These are phyloP conservation scores for Chlorella ohadii DNA, from an alignment of 139 green algal species.

Conservation along the genomic window DNA sequence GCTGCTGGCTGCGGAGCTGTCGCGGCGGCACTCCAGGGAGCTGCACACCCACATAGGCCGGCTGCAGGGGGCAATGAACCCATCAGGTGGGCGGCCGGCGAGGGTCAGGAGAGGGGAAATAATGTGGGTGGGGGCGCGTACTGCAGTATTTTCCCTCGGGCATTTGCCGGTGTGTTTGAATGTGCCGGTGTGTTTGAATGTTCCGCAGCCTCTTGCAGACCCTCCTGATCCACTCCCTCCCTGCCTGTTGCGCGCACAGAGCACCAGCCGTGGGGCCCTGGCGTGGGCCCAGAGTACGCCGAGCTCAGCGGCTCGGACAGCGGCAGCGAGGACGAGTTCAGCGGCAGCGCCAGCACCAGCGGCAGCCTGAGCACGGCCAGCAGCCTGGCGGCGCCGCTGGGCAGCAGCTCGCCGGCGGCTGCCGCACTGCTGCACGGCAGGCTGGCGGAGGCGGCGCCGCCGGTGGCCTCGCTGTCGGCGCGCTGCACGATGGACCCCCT, in stretches of 20 bases:
- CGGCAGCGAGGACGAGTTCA: neutral
- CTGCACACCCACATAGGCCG: neutral
- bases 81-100: neutral
- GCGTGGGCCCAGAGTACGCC: neutral
- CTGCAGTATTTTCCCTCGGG: too few species aligned
- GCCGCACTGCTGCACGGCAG: too few species aligned
- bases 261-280: slow-evolving; percentile 8
- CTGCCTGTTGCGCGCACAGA: neutral
- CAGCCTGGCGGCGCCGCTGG: neutral
- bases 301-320: neutral
- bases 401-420: too few species aligned
- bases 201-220: neutral
- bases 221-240: neutral
- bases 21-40: neutral
- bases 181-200: too few species aligned
- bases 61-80: neutral
- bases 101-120: too few species aligned
- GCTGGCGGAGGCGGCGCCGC: too few species aligned
- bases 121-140: too few species aligned
- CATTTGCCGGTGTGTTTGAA: too few species aligned
- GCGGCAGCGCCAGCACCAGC: neutral
- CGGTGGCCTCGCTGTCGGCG: neutral
- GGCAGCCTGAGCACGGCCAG: neutral
- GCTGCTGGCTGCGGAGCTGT: slow-evolving; percentile 22
- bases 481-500: neutral